Conservation (phyloP, 192 early-diverging fungal genomes). For the Backusella tuberculispora region DNA sequence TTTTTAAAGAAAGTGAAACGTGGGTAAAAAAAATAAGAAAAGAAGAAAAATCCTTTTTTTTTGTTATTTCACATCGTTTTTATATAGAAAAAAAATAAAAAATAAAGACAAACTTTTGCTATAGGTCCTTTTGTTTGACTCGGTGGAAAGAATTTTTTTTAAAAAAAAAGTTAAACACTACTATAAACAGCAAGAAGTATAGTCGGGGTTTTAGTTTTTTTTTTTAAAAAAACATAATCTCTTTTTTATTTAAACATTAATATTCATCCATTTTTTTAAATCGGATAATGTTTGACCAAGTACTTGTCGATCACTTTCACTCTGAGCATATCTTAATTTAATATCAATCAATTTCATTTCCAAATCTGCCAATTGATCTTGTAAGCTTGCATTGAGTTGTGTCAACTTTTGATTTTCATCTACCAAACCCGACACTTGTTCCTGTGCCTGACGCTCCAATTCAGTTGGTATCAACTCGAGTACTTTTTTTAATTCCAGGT, state of each 20-base stretch:
- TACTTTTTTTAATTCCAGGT: constrained; percentile 59
- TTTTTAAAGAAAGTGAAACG: background rate
- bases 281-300: constrained; percentile 70
- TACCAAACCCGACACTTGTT: constrained; percentile 75
- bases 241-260: background rate
- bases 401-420: constrained; percentile 81
- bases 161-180: background rate
- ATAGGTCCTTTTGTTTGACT: constrained; percentile 16
- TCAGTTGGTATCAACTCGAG: constrained; percentile 55
- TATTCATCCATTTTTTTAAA: constrained; percentile 61
- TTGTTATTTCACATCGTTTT: background rate
- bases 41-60: background rate
- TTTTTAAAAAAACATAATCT: background rate
- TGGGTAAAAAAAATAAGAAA: background rate
- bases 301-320: constrained; percentile 75
- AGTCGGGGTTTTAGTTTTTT: background rate
- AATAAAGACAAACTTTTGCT: constrained; percentile 6
- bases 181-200: background rate
- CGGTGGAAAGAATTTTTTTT: constrained; percentile 12
- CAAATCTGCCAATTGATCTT: constrained; percentile 65
- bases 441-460: constrained; percentile 62
- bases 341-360: constrained; percentile 72
- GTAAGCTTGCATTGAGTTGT: constrained; percentile 60
- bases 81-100: background rate
- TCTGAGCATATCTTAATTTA: constrained; percentile 82